A percentile compares a stretch with the other conserved stretches of the same genome.
Conservation (phyloP, 305 asterid genomes). For the Solanum hybrid region DNA sequence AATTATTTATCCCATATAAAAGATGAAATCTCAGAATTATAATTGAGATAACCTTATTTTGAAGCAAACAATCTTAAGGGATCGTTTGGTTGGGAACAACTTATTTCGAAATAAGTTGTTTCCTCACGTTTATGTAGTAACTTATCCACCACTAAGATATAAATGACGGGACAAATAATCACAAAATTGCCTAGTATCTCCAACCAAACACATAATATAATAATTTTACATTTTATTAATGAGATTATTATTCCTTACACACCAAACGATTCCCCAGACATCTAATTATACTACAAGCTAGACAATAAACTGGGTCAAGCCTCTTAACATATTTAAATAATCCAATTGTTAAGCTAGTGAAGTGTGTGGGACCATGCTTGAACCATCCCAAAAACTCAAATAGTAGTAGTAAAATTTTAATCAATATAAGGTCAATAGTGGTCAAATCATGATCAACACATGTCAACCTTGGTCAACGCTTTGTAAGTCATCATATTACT, state of each 20-base stretch:
- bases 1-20: not conserved
- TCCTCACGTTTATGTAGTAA: fast-evolving
- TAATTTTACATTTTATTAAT: too few species aligned
- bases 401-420: not conserved
- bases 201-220: too few species aligned
- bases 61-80: not conserved
- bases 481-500: not conserved
- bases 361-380: not conserved
- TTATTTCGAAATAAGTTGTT: too few species aligned
- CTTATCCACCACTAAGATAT: too few species aligned
- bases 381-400: not conserved
- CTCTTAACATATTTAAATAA: not conserved
- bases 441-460: not conserved
- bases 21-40: not conserved
- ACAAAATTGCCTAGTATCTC: not conserved
- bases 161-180: too few species aligned
- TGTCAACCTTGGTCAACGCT: not conserved
- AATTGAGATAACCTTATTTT: not conserved
- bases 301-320: not conserved
- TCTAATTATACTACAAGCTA: not conserved
- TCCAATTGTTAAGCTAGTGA: not conserved
- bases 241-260: not conserved
- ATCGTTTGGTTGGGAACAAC: not conserved
- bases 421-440: not conserved
- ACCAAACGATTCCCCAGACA: not conserved